These are phyloP conservation scores for Nitzschia inconspicua DNA, from an alignment of 108 stramenopile genomes.

Conservation along the genomic window DNA sequence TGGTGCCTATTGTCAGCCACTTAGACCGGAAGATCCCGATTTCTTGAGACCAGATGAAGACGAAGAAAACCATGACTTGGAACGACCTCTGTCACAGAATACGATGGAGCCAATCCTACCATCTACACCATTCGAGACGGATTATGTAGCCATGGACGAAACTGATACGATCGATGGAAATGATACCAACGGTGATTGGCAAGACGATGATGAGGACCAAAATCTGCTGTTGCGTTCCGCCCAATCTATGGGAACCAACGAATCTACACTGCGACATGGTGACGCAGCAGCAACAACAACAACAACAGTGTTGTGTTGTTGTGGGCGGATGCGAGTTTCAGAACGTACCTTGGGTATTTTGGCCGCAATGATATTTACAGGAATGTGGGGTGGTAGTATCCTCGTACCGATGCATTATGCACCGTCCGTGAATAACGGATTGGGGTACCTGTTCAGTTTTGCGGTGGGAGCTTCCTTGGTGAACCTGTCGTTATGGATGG, in stretches of 20 bases:
- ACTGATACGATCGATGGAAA: not conserved
- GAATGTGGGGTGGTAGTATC: not conserved
- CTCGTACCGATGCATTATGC: constrained; percentile 39
- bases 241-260: not conserved
- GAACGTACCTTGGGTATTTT: constrained; percentile 1
- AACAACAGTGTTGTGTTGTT: not conserved
- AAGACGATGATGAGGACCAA: not conserved
- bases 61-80: no score
- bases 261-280: not conserved
- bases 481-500: constrained; percentile 52
- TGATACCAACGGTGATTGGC: no score
- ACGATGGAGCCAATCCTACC: no score
- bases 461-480: constrained; percentile 65
- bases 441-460: constrained; percentile 71
- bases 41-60: constrained; percentile 3
- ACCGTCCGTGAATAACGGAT: constrained; percentile 42
- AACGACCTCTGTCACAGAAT: no score
- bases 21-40: not conserved
- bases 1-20: constrained; percentile 1
- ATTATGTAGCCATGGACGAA: no score
- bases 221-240: not conserved
- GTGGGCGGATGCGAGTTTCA: not conserved
- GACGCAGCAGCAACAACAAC: not conserved
- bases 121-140: not conserved
- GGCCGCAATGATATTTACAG: not conserved